Evolutionary conservation across 2,329 filamentous ascomycete genomes (phyloP).

Genomic region (Bretziella fagacearum): DNA sequence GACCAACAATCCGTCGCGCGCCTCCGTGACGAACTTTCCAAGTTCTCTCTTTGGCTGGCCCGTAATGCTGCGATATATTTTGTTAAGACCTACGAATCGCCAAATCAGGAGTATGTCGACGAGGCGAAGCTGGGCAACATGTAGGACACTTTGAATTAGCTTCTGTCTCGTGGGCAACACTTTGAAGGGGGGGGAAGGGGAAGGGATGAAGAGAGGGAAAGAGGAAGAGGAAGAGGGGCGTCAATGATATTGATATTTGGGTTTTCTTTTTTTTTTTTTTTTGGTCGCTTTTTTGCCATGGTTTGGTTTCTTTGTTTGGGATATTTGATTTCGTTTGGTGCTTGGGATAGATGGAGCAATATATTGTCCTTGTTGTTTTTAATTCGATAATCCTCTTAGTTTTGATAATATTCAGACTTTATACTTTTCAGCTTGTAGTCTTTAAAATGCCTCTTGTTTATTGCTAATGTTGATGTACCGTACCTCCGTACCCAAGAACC

Average conservation of each 20-base stretch:
- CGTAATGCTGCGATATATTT: conserved; percentile 67
- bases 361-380: too few relatives aligned
- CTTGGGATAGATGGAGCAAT: too few relatives aligned
- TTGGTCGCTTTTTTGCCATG: conserved; percentile 1
- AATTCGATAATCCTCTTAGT: too few relatives aligned
- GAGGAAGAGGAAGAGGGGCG: too few relatives aligned
- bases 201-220: too few relatives aligned
- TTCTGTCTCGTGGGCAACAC: too few relatives aligned
- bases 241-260: too few relatives aligned
- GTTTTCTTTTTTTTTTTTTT: background rate
- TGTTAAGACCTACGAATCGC: conserved; percentile 55
- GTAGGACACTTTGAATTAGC: background rate
- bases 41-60: conserved; percentile 72
- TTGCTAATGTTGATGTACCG: too few relatives aligned
- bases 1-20: conserved; percentile 78
- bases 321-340: too few relatives aligned
- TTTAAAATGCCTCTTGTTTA: too few relatives aligned
- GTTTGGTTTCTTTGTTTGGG: conserved; percentile 1
- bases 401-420: too few relatives aligned
- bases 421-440: background rate
- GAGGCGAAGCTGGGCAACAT: conserved; percentile 30
- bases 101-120: conserved; percentile 53
- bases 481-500: background rate
- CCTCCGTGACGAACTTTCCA: conserved; percentile 73
- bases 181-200: too few relatives aligned